Evolutionary conservation across 345 rosid species (phyloP).

Genomic region (Hibiscus trionum): DNA sequence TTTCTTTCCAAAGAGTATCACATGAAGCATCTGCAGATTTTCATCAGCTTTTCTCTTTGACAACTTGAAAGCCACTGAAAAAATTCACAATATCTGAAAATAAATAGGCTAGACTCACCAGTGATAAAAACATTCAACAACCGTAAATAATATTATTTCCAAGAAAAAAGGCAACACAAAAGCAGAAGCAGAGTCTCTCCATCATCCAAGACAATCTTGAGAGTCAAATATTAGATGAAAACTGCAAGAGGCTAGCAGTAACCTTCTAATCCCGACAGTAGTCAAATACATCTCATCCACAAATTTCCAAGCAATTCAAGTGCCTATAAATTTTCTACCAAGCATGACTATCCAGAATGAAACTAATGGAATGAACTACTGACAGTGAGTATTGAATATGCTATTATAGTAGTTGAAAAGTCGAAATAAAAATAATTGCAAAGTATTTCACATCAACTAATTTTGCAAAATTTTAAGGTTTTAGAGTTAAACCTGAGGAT

Average conservation of each 20-base stretch:
- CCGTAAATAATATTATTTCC: not conserved
- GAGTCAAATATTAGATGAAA: not conserved
- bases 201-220: not conserved
- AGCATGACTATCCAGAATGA: not conserved
- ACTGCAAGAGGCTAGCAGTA: not conserved
- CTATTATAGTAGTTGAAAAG: not conserved
- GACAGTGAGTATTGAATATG: too few species aligned
- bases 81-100: conserved; percentile 23
- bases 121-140: conserved; percentile 6
- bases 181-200: not conserved
- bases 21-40: conserved; percentile 66
- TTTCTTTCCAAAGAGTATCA: conserved; percentile 87
- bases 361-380: not conserved
- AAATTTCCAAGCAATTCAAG: not conserved
- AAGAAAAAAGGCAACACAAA: not conserved
- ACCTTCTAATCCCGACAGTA: not conserved
- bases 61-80: conserved; percentile 93
- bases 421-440: too few species aligned
- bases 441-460: not conserved
- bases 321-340: not conserved
- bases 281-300: too few species aligned
- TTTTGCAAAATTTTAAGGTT: not conserved
- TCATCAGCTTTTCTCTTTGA: conserved; percentile 95
- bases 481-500: too few species aligned
- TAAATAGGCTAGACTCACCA: conserved; percentile 7